Evolutionary conservation across 108 stramenopile species (phyloP).

Genomic region (Thalassiosira profunda): DNA sequence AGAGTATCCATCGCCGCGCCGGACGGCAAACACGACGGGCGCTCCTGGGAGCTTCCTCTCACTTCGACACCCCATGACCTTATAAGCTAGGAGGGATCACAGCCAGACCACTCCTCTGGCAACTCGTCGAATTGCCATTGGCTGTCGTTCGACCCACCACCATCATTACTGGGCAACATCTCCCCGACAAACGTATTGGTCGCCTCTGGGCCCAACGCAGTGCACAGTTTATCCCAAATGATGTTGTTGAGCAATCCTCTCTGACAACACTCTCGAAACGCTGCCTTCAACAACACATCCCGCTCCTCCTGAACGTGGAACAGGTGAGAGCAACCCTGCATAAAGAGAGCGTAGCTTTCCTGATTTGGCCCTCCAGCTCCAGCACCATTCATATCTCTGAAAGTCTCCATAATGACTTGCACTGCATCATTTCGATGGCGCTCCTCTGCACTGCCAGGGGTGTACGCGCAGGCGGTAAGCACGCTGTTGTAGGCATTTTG

Average conservation of each 20-base stretch:
- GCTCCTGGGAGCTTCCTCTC: no score
- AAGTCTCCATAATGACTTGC: conserved; percentile 32
- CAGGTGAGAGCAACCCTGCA: conserved; percentile 36
- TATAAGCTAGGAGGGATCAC: no score
- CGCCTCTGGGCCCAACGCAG: no score
- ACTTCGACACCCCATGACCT: no score
- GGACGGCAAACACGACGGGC: no score
- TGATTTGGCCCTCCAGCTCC: conserved; percentile 13
- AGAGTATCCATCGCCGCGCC: no score
- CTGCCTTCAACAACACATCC: conserved; percentile 12
- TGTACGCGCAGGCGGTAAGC: conserved; percentile 32
- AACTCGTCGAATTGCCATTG: no score
- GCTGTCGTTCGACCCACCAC: no score
- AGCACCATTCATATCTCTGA: conserved; percentile 24
- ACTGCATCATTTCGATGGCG: conserved; percentile 29
- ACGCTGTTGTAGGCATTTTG: conserved; percentile 31
- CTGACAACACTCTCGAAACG: conserved; percentile 31
- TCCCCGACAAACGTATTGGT: no score
- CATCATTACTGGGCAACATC: no score
- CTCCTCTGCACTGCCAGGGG: conserved; percentile 14
- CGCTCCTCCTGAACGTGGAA: conserved; percentile 18
- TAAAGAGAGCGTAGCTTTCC: conserved; percentile 34
- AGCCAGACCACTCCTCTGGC: no score
- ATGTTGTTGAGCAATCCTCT: conserved; percentile 23
- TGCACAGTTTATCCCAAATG: conserved; percentile 46